phyloP scores from a whole-genome alignment of 2,329 filamentous ascomycete genomes.

The Alternaria consortialis region DNA sequence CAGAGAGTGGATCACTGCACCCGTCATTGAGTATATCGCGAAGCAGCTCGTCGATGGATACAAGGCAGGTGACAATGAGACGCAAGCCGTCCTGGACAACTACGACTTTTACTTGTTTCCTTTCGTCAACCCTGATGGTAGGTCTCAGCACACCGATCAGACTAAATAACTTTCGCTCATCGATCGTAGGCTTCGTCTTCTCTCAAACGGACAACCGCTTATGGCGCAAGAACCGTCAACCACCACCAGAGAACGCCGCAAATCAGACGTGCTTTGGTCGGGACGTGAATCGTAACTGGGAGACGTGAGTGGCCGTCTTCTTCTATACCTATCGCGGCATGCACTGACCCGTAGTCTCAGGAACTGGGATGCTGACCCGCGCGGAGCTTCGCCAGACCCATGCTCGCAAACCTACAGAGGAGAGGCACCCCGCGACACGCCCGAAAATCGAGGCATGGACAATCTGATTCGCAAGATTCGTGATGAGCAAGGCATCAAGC shows the following conservation, averaged over 20 bases:
- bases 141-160: not conserved
- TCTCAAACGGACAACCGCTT: slow-evolving; percentile 45
- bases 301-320: slow-evolving; percentile 12
- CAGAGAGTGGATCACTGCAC: slow-evolving; percentile 49
- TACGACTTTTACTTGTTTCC: slow-evolving; percentile 48
- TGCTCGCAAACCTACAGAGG: slow-evolving; percentile 46
- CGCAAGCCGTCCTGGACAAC: slow-evolving; percentile 43
- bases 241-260: slow-evolving; percentile 34
- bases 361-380: slow-evolving; percentile 39
- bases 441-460: slow-evolving; percentile 53
- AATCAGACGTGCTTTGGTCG: slow-evolving; percentile 43
- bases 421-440: slow-evolving; percentile 36
- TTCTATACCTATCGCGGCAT: not conserved
- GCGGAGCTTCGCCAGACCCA: slow-evolving; percentile 41
- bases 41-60: slow-evolving; percentile 41
- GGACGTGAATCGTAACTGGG: slow-evolving; percentile 50
- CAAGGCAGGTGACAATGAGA: slow-evolving; percentile 34
- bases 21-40: slow-evolving; percentile 47
- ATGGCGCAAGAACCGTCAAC: slow-evolving; percentile 48
- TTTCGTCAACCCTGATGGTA: slow-evolving; percentile 45
- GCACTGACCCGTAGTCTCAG: not conserved
- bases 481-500: slow-evolving; percentile 60
- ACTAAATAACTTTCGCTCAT: not conserved
- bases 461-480: slow-evolving; percentile 56
- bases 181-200: slow-evolving; percentile 41